These are phyloP conservation scores for Alternaria viburni DNA, from an alignment of 2,329 filamentous ascomycete species.

Conservation along the genomic window DNA sequence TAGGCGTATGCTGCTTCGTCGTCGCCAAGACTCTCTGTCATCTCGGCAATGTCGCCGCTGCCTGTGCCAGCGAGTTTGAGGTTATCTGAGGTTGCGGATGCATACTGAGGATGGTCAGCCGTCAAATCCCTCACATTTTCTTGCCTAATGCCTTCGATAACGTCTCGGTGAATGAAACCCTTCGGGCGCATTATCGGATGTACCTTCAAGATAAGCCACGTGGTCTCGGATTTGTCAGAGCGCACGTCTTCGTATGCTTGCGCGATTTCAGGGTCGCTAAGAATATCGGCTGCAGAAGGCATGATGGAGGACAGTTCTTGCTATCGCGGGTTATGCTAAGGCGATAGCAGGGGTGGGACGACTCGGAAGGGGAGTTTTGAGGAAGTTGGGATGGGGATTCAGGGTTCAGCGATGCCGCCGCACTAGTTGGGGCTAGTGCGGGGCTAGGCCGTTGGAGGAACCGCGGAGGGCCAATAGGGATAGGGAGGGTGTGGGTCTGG, in stretches of 20 bases:
- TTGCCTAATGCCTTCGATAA: not conserved
- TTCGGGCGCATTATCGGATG: not conserved
- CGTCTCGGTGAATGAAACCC: not conserved
- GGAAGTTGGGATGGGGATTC: constrained; percentile 17
- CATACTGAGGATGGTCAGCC: constrained; percentile 17
- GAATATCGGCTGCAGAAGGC: constrained; percentile 39
- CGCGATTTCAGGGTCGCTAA: constrained; percentile 61
- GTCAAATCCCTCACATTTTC: fast-evolving
- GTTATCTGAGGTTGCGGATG: constrained; percentile 60
- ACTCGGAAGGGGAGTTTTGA: constrained; percentile 3
- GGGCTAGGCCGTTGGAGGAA: not conserved
- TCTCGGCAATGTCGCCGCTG: constrained; percentile 65
- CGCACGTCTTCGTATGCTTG: constrained; percentile 71
- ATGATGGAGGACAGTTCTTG: constrained; percentile 10
- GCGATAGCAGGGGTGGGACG: not conserved
- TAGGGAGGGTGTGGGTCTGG: not conserved
- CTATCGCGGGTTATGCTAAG: not conserved
- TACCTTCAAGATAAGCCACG: constrained; percentile 72
- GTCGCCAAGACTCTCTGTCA: constrained; percentile 63
- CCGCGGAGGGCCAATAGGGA: not conserved
- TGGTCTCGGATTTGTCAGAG: constrained; percentile 68
- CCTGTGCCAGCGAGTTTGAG: constrained; percentile 65
- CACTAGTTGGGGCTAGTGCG: constrained; percentile 5
- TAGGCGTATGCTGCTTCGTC: constrained; percentile 70
- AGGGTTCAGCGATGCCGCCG: constrained; percentile 1